These are phyloP conservation scores for Capsicum pubescens DNA, from an alignment of 257 asterid species.

Conservation along the genomic window DNA sequence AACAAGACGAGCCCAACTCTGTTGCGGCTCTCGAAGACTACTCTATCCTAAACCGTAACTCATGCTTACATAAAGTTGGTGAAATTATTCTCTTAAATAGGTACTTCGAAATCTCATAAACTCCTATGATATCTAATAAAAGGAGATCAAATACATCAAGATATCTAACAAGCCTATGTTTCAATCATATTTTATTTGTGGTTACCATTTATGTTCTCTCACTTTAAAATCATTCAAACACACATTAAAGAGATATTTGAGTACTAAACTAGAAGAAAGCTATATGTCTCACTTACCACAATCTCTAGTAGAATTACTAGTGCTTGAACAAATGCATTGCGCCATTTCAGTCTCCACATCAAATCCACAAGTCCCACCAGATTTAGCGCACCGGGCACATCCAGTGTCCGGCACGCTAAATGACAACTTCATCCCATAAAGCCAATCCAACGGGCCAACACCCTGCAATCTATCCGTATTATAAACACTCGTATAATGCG, in stretches of 20 bases:
- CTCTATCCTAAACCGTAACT: no score
- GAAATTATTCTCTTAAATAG: no score
- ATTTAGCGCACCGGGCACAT: slow-evolving; percentile 62
- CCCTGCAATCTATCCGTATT: slow-evolving; percentile 65
- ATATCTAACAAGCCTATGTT: no score
- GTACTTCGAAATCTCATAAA: no score
- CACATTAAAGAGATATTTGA: neutral
- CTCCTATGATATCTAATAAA: no score
- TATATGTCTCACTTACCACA: slow-evolving; percentile 59
- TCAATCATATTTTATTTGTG: no score
- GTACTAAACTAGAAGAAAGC: neutral
- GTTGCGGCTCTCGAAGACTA: no score
- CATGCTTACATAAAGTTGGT: no score
- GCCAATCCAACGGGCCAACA: slow-evolving; percentile 82
- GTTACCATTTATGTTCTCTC: no score
- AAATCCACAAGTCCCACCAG: slow-evolving; percentile 85
- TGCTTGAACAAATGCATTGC: slow-evolving; percentile 68
- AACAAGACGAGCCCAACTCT: no score
- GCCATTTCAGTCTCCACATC: slow-evolving; percentile 81
- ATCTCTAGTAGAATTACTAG: slow-evolving; percentile 63
- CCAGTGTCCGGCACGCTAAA: slow-evolving; percentile 71
- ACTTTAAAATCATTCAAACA: no score
- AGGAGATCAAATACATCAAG: no score
- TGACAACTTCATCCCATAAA: slow-evolving; percentile 71
- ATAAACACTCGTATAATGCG: slow-evolving; percentile 83